phyloP scores from a whole-genome alignment of 2,329 filamentous ascomycete genomes.

The Phialophora expanda region DNA sequence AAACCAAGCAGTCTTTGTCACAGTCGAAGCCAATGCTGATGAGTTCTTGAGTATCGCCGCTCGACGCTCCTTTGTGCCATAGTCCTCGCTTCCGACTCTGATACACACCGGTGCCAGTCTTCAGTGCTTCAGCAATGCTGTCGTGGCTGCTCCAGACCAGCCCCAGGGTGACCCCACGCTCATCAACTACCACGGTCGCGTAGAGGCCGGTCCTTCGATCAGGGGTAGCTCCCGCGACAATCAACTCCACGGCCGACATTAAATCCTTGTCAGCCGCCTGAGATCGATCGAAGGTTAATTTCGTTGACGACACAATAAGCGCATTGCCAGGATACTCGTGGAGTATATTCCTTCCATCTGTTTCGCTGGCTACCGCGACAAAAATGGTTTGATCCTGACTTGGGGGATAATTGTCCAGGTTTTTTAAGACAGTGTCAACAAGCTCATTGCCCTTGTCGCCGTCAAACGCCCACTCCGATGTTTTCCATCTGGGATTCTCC shows the following conservation, averaged over 20 bases:
- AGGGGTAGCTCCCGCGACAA: slow-evolving; percentile 76
- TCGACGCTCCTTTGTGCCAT: slow-evolving; percentile 96
- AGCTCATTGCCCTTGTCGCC: slow-evolving; percentile 47
- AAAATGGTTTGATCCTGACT: slow-evolving; percentile 48
- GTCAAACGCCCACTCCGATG: slow-evolving; percentile 40
- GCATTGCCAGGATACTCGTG: slow-evolving; percentile 43
- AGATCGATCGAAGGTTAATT: slow-evolving; percentile 69
- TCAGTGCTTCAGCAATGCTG: slow-evolving; percentile 84
- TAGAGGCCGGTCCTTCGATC: slow-evolving; percentile 84
- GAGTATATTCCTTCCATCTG: slow-evolving; percentile 35
- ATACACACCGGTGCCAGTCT: slow-evolving; percentile 84
- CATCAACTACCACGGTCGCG: slow-evolving; percentile 88
- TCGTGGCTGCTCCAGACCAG: slow-evolving; percentile 93
- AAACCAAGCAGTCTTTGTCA: slow-evolving; percentile 89
- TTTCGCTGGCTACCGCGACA: slow-evolving; percentile 40
- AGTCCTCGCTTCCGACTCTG: slow-evolving; percentile 93
- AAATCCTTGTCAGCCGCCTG: slow-evolving; percentile 61
- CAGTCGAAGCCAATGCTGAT: slow-evolving; percentile 86
- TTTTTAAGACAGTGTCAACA: slow-evolving; percentile 49
- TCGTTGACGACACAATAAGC: slow-evolving; percentile 70
- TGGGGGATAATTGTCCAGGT: slow-evolving; percentile 43
- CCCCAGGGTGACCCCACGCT: slow-evolving; percentile 80
- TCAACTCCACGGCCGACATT: slow-evolving; percentile 71
- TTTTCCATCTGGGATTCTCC: slow-evolving; percentile 42
- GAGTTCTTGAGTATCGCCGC: slow-evolving; percentile 90